Percentiles rank a stretch among this genome's conserved stretches.
phyloP scores from a whole-genome alignment of 352 stramenopile species.

The Phytophthora citricola region DNA sequence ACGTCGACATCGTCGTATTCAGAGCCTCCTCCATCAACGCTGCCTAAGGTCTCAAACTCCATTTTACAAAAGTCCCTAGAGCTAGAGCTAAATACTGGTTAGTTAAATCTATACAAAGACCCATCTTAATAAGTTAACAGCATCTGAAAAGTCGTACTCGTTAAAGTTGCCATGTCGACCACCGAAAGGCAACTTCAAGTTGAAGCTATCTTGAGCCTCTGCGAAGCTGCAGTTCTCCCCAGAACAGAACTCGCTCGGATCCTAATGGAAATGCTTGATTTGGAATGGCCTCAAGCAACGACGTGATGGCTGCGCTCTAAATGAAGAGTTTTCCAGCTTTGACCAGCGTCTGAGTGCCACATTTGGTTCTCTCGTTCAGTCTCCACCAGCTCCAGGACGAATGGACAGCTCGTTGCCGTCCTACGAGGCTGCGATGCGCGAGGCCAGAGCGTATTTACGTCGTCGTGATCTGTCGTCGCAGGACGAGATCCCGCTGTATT shows the following conservation, averaged over 20 bases:
- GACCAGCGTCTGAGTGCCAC: conserved; percentile 10
- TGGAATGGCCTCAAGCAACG: conserved; percentile 12
- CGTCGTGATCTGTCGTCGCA: conserved; percentile 54
- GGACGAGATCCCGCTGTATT: conserved; percentile 61
- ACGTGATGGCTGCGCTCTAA: conserved; percentile 26
- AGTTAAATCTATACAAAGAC: too few species aligned
- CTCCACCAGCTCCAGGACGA: background rate
- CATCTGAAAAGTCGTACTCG: conserved; percentile 2
- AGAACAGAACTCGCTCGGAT: conserved; percentile 1
- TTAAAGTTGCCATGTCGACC: conserved; percentile 13
- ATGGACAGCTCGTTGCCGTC: conserved; percentile 34
- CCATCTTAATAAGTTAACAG: too few species aligned
- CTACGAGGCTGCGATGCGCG: conserved; percentile 49
- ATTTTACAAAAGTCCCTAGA: background rate
- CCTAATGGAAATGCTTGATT: conserved; percentile 28
- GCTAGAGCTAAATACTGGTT: too few species aligned
- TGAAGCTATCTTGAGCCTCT: conserved; percentile 33
- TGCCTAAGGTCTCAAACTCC: conserved; percentile 18
- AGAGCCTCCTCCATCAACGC: conserved; percentile 13
- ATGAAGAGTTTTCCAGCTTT: conserved; percentile 19
- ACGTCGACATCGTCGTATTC: conserved; percentile 8
- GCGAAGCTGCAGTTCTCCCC: conserved; percentile 12
- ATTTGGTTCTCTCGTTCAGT: conserved; percentile 27
- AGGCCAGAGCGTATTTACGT: conserved; percentile 40
- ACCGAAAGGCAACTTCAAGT: conserved; percentile 33